These are phyloP conservation scores for Pythium pyrilobum DNA, from an alignment of 352 stramenopile genomes.

Conservation along the genomic window DNA sequence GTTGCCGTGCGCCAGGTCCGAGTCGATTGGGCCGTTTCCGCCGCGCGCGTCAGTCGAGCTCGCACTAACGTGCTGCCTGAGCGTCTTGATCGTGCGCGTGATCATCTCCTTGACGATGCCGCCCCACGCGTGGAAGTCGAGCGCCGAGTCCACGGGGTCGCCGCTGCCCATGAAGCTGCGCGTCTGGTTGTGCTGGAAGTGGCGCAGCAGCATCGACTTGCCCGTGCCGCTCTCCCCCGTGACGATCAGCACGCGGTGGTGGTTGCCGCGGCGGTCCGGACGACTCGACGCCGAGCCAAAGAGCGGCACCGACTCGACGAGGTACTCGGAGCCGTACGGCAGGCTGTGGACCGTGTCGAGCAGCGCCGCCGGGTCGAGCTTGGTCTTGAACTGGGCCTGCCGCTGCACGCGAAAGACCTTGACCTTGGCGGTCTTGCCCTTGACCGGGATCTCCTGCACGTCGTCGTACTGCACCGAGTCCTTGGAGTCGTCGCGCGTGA, in stretches of 20 bases:
- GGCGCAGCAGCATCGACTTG: conserved; percentile 62
- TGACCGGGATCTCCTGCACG: conserved; percentile 43
- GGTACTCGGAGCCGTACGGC: conserved; percentile 44
- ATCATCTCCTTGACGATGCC: conserved; percentile 41
- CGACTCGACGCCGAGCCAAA: conserved; percentile 27
- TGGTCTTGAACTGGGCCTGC: conserved; percentile 24
- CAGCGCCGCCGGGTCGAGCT: conserved; percentile 27
- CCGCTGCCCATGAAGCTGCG: conserved; percentile 50
- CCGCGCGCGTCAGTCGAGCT: neutral
- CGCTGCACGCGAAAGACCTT: conserved; percentile 43
- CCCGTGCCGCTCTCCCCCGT: conserved; percentile 54
- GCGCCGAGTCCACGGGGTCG: conserved; percentile 48
- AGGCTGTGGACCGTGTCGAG: conserved; percentile 27
- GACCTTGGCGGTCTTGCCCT: conserved; percentile 49
- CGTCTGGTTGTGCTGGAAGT: conserved; percentile 44
- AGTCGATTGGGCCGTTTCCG: neutral
- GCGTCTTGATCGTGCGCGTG: conserved; percentile 26
- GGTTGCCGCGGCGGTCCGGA: neutral
- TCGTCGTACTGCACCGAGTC: conserved; percentile 49
- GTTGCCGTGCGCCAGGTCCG: neutral
- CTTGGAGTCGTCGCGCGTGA: conserved; percentile 52
- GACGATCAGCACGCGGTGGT: conserved; percentile 46
- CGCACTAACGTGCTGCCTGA: neutral
- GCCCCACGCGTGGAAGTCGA: conserved; percentile 57
- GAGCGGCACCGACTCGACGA: conserved; percentile 43